A percentile compares a stretch with the other conserved stretches of the same genome.
Conservation (phyloP, 1,284 basidiomycete genomes). For the Heterobasidion annosum region DNA sequence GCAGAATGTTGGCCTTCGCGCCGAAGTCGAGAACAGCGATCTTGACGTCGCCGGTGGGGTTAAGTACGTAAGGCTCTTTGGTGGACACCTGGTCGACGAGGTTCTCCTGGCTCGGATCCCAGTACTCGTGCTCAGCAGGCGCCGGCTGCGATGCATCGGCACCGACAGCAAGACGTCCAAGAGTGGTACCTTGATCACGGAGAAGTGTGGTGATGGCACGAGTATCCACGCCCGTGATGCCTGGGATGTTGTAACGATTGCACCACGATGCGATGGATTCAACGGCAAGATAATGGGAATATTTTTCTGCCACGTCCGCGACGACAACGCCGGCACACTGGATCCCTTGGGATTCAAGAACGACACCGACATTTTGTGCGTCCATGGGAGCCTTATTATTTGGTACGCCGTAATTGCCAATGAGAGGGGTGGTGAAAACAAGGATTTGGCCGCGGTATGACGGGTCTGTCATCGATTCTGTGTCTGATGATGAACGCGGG, state of each 20-base stretch:
- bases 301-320: conserved; percentile 90
- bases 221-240: conserved; percentile 95
- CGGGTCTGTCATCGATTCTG: conserved; percentile 99
- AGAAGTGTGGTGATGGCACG: conserved; percentile 92
- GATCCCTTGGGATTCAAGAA: conserved; percentile 84
- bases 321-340: conserved; percentile 94
- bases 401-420: conserved; percentile 98
- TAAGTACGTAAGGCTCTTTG: conserved; percentile 77
- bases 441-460: conserved; percentile 98
- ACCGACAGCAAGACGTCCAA: conserved; percentile 87
- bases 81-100: conserved; percentile 92
- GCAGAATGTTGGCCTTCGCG: conserved; percentile 94
- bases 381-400: conserved; percentile 69
- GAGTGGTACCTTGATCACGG: conserved; percentile 95
- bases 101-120: conserved; percentile 91
- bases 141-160: conserved; percentile 55
- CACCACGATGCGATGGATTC: conserved; percentile 96
- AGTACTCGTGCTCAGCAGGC: conserved; percentile 67
- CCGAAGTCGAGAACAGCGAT: conserved; percentile 98
- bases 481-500: conserved; percentile 46
- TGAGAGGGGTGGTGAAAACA: conserved; percentile 96
- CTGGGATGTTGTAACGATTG: conserved; percentile 82
- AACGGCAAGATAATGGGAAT: conserved; percentile 91
- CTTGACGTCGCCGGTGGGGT: conserved; percentile 80
- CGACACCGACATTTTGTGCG: conserved; percentile 79